Base-by-base conservation (phyloP, 2,329 filamentous ascomycete species). In the Fusarium newnesense region DNA sequence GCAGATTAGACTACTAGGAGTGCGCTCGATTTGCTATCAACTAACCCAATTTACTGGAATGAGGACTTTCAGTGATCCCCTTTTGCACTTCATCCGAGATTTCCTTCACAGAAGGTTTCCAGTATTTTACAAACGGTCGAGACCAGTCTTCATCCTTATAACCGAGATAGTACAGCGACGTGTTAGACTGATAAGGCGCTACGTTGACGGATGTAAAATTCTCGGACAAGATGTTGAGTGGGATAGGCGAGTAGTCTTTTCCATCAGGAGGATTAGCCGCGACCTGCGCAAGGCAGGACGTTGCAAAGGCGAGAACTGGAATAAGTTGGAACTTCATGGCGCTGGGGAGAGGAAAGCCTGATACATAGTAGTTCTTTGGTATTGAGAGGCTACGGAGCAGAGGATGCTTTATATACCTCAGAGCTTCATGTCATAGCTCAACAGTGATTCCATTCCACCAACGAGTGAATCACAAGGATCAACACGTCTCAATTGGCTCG, bases 401-500 rank as follows among this genome's bases (percentile, higher is more conserved):
- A 52, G 2, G 4, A 36, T 3, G 47, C 3, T 34, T 36, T 52
- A 36, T 26, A 52, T 52, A 26, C 30, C 6, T 3, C 6, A 7
- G n/a, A 21, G 8, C 3, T n/a, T 8, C 13, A 16, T 11, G 13
- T 16, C 19, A 18, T 30, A 49, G 30, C 16, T 19, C 32, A 5
- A 26, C 11, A 36, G n/a, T 26, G 30, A 36, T 24, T 36, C 16
- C 4, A 26, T 9, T 26, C 18, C 9, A 13, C 9, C 18, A 5
- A 2, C 2, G n/a, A 13, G 4, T 36, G n/a, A 36, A 10, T 52
- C 30, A 11, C 9, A 18, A 32, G 12, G 2, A 32, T 5, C 21
- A n/a, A 8, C 9, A n/a, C 9, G 6, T 32, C 21, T 10, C 7
- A 18, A 9, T 2, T n/a, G 9, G 6, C 15, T n/a, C 13, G 21